Base-by-base conservation (phyloP, 805 yeast genomes). In the Jamesozyma lodderae region DNA sequence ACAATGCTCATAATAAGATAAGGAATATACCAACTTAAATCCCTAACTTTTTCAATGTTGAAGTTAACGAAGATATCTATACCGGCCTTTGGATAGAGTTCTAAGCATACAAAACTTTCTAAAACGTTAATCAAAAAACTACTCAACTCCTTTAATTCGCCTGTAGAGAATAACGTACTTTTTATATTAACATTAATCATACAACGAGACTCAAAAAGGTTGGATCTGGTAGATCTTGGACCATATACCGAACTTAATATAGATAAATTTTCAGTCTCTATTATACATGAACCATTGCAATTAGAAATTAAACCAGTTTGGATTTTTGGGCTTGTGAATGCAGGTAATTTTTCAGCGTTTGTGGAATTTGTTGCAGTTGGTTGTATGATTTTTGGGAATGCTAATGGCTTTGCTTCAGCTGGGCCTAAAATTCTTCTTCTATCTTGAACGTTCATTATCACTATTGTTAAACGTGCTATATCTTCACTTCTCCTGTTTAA, bases 381-480 rank as follows among this genome's bases (percentile, higher is more conserved):
- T 20, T 13, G 16, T 2, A 24, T 23, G 1, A 21, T 8, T 20
- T 36, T 35, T 19, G 43, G 35, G 45, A 73, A 70, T 0, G 55
- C 58, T 11, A 81, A 55, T 2, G 76, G 75, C 36, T 65, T 69
- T 1, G 83, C 83, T 46, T 74, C 78, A 0, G 72, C 54, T 0
- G 96, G 96, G 0, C 95, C 96, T 23, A 82, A 53, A n/a, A 87
- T 68, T 57, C 96, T 72, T 69, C 95, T 75, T 68, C 95, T 75
- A 55, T 90, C 96, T 31, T 55, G 58, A 6, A 53, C 53, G 36
- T 50, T 52, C 63, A 58, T 57, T 22, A 1, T 32, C 2, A 22
- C 3, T 17, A n/a, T n/a, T n/a, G n/a, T n/a, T n/a, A n/a, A n/a
- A n/a, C n/a, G n/a, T n/a, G n/a, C n/a, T n/a, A n/a, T n/a, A n/a